A percentile compares a stretch with the other conserved stretches of the same genome.
Evolutionary conservation across 2,329 filamentous ascomycete genomes (phyloP).

Genomic region (Alternaria novae-zelandiae): DNA sequence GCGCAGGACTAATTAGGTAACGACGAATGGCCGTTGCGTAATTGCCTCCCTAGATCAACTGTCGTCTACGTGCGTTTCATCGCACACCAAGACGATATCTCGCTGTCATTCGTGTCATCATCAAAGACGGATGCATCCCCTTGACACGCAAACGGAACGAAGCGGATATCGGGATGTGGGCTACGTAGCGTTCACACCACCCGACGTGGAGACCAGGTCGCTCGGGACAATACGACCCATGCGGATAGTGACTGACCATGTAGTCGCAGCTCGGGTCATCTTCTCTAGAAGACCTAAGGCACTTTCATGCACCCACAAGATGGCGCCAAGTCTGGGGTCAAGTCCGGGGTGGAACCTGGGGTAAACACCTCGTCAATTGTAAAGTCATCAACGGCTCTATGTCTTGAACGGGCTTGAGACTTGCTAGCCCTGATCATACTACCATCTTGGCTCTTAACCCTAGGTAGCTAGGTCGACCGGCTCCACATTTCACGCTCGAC

Average conservation of each 20-base stretch:
- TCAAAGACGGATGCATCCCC: neutral
- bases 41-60: too few species aligned
- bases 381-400: neutral
- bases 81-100: neutral
- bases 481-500: neutral
- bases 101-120: neutral
- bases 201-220: neutral
- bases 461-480: neutral
- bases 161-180: neutral
- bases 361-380: neutral
- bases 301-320: neutral
- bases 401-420: neutral
- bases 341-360: neutral
- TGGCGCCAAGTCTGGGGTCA: neutral
- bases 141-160: neutral
- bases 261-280: neutral
- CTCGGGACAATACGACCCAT: neutral
- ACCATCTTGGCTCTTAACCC: neutral
- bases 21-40: too few species aligned
- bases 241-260: neutral
- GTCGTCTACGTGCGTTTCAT: neutral
- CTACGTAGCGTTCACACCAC: neutral
- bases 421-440: neutral
- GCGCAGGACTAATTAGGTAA: too few species aligned
- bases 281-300: neutral